phyloP scores from a whole-genome alignment of 2,329 filamentous ascomycete genomes.

The Ophiobolus disseminans region DNA sequence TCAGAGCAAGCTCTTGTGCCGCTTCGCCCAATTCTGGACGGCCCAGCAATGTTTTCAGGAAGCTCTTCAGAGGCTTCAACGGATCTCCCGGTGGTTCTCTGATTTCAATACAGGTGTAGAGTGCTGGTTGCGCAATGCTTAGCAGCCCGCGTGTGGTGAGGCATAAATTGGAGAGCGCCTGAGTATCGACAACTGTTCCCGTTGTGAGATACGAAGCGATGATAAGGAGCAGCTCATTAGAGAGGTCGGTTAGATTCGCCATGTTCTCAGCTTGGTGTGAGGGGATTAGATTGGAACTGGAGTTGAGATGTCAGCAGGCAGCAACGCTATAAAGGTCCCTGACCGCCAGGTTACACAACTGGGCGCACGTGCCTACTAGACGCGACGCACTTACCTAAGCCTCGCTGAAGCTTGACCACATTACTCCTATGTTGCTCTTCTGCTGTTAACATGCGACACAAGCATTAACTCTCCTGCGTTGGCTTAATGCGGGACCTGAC shows the following conservation, averaged over 20 bases:
- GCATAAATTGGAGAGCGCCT: conserved; percentile 7
- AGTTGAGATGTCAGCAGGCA: too few relatives aligned
- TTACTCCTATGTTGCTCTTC: too few relatives aligned
- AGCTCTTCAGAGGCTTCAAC: conserved; percentile 3
- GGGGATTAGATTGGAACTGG: too few relatives aligned
- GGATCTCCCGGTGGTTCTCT: background rate
- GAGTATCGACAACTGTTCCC: background rate
- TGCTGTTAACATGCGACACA: too few relatives aligned
- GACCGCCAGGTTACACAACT: too few relatives aligned
- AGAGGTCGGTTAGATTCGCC: conserved; percentile 5
- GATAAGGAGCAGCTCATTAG: conserved; percentile 12
- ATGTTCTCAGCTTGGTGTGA: too few relatives aligned
- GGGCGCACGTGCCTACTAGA: too few relatives aligned
- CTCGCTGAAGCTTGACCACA: too few relatives aligned
- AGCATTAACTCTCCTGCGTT: too few relatives aligned
- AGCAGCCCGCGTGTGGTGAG: conserved; percentile 6
- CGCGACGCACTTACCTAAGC: too few relatives aligned
- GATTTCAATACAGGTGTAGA: conserved; percentile 11
- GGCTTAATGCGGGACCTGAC: too few relatives aligned
- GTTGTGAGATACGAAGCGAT: conserved; percentile 7
- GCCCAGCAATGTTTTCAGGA: conserved; percentile 9
- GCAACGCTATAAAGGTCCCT: too few relatives aligned
- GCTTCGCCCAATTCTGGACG: conserved; percentile 6
- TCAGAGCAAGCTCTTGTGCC: conserved; percentile 8
- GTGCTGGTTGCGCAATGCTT: conserved; percentile 10